Evolutionary conservation across 2,329 filamentous ascomycete genomes (phyloP).

Genomic region (Lachnellula hyalina): DNA sequence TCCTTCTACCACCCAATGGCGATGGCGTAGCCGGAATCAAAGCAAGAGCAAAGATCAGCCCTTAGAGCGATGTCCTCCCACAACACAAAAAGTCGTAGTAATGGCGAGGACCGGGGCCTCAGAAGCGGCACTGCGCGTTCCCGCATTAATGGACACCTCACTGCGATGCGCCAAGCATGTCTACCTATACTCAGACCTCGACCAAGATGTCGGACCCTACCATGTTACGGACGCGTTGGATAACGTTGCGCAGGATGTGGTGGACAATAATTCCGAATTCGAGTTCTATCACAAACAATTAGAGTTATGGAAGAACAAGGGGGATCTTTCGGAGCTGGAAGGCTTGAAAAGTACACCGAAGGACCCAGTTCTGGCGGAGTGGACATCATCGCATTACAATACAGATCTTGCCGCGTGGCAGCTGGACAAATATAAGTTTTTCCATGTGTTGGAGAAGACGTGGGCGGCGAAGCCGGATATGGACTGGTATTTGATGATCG

Average conservation of each 20-base stretch:
- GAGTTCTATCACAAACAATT: not conserved
- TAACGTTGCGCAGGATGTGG: constrained; percentile 35
- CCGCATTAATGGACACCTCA: constrained; percentile 47
- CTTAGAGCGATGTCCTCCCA: not conserved
- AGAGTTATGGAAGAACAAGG: constrained; percentile 35
- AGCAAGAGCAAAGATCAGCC: not conserved
- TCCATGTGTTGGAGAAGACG: constrained; percentile 52
- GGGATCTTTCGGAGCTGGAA: constrained; percentile 36
- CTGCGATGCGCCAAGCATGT: constrained; percentile 43
- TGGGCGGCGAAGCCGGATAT: constrained; percentile 43
- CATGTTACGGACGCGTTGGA: constrained; percentile 42
- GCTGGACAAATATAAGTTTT: constrained; percentile 56
- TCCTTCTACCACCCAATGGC: not conserved
- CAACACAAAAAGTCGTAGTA: not conserved
- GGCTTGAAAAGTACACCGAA: not conserved
- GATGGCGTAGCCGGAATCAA: not conserved
- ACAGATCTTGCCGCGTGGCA: constrained; percentile 38
- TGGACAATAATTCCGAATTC: not conserved
- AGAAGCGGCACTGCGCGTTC: constrained; percentile 46
- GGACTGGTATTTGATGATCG: constrained; percentile 54
- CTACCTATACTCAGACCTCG: constrained; percentile 53
- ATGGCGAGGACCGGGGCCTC: constrained; percentile 52
- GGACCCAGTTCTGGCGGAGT: no score
- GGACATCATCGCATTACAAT: no score
- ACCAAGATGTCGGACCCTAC: constrained; percentile 40